Conservation (phyloP, 2,329 filamentous ascomycete species). For the Ascochyta lentis region DNA sequence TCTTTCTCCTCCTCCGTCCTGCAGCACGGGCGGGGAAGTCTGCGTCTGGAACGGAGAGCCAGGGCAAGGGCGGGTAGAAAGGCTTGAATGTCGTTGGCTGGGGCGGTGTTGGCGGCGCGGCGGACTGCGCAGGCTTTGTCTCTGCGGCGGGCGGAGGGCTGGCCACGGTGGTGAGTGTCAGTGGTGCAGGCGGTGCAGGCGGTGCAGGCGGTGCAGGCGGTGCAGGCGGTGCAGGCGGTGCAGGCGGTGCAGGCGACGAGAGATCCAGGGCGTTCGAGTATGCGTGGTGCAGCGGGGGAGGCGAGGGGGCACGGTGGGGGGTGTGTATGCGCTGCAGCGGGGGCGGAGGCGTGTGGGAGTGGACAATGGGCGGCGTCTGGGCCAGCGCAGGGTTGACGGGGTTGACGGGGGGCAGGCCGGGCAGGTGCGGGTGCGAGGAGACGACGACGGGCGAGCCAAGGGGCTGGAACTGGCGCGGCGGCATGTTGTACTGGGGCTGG, state of each 20-base stretch:
- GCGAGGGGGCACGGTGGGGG: conserved; percentile 42
- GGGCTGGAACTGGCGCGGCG: conserved; percentile 47
- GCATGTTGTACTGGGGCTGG: conserved; percentile 49
- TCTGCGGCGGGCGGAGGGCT: conserved; percentile 16
- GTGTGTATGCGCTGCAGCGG: conserved; percentile 41
- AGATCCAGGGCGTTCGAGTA: conserved; percentile 43
- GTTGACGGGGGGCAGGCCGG: conserved; percentile 54
- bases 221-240: too few species aligned
- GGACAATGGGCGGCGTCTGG: conserved; percentile 47
- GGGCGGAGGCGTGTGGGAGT: conserved; percentile 40
- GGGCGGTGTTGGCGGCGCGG: conserved; percentile 21
- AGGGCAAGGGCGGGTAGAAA: conserved; percentile 63
- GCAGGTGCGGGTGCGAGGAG: conserved; percentile 52
- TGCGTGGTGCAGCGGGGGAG: conserved; percentile 35
- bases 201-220: conserved; percentile 41
- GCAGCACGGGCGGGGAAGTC: conserved; percentile 62
- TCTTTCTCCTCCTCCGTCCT: conserved; percentile 53
- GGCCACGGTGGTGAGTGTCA: neutral
- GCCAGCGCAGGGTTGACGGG: conserved; percentile 46
- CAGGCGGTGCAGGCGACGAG: too few species aligned
- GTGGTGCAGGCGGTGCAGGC: conserved; percentile 23
- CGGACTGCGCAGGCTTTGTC: conserved; percentile 24
- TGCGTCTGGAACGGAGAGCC: conserved; percentile 63
- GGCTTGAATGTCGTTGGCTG: conserved; percentile 48
- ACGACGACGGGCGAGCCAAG: conserved; percentile 55